Evolutionary conservation across 345 rosid species (phyloP), one percentile per base, ranked within the genome.

Genomic region (Boechera stricta): DNA sequence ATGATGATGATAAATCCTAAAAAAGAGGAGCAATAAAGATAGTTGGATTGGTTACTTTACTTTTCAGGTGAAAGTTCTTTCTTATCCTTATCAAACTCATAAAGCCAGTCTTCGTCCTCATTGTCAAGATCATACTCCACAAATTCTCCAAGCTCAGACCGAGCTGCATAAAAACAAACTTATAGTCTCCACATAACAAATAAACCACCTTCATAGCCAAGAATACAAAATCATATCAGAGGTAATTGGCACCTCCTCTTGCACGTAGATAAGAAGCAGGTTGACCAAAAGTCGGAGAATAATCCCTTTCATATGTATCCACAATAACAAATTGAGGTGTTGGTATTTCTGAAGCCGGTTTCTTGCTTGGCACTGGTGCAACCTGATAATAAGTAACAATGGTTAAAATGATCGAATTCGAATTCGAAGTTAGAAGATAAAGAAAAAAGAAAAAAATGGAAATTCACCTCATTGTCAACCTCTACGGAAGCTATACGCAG

Each of bases 41-140:
- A 16, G 13, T 57, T 5, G 33, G 76, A 58, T 53, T n/a, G 33
- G 73, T 51, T 32, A 66, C 39, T 21, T 72, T 85, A 93, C 97
- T 86, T 88, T 85, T 93, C 97, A 33, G 88, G 85, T 4, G 85
- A 13, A 74, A 96, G 88, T 67, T 80, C 69, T 58, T 86, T 87
- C 76, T 74, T 85, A 65, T 92, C 94, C 53, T 74, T 83, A 75
- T 87, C 87, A 75, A 77, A 87, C 31, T 86, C 89, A 12, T 79
- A 73, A 83, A 95, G 92, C 98, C 99, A 95, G 73, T 90, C 97
- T 80, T 92, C 99, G 80, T 95, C 99, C 75, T 95, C 99, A 77
- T 95, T 95, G 80, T 93, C 99, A 65, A 95, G 80, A 85, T 95
- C 98, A 77, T 93, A 95, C 85, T 95, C 99, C 66, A 95, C 89